Evolutionary conservation across 176 grass and related monocot genomes (phyloP).

Genomic region (Pontederia crassipes): DNA sequence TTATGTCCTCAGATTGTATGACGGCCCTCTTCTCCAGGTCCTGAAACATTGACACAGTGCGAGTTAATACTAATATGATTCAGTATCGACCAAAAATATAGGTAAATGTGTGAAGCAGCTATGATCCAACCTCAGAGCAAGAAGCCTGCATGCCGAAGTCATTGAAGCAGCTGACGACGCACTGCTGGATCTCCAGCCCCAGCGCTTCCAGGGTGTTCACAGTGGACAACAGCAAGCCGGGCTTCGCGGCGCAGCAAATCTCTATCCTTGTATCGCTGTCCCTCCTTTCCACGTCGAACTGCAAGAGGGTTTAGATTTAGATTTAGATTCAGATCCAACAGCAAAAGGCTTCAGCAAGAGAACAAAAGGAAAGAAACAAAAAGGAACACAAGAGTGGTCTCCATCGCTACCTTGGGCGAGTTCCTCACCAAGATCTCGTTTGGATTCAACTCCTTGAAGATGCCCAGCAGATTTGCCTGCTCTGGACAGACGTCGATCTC

Average conservation of each 20-base stretch:
- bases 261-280: conserved; percentile 67
- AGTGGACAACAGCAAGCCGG: conserved; percentile 75
- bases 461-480: conserved; percentile 39
- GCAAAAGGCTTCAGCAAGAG: no score
- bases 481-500: conserved; percentile 38
- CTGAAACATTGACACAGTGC: background rate
- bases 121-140: conserved; percentile 57
- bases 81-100: background rate
- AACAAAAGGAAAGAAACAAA: background rate
- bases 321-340: background rate
- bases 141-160: conserved; percentile 97
- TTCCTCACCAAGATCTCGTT: conserved; percentile 81
- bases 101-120: conserved; percentile 8
- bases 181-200: conserved; percentile 92
- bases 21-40: background rate
- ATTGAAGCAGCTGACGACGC: conserved; percentile 95
- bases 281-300: conserved; percentile 87
- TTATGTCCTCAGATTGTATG: background rate
- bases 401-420: conserved; percentile 47
- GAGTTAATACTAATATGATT: background rate
- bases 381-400: background rate
- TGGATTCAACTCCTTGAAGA: conserved; percentile 64
- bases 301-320: background rate
- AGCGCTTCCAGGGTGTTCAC: conserved; percentile 77
- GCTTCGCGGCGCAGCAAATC: conserved; percentile 86